Evolutionary conservation across 179 eudicot species (phyloP), one percentile per base, ranked within the genome.

Genomic region (Corrigiola litoralis): DNA sequence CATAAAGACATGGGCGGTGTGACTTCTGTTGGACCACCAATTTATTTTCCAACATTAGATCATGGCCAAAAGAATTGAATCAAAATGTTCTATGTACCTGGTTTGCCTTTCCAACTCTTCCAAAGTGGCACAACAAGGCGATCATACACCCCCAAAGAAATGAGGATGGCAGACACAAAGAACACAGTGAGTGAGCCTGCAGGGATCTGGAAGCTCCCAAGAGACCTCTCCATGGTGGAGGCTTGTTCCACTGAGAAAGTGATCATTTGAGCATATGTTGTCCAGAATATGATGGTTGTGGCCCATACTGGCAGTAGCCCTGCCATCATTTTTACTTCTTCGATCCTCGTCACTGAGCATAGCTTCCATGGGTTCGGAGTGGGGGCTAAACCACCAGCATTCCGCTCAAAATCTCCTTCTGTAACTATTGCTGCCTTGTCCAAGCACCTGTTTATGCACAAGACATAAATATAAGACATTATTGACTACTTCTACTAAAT

Each of bases 201-300:
- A 0, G 96, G 97, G 55, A 90, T 86, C 40, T 73, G 70, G 72
- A 90, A 90, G n/a, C 49, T 62, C 25, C 97, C 97, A 6, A 88
- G 40, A 8, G 82, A 66, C 62, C 97, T 77, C 8, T 86, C 76
- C 97, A 88, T 84, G 34, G 96, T 88, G 14, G 90, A 77, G 0
- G 97, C 97, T 77, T 90, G 97, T 36, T 86, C 87, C 0, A 88
- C 97, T 7, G 97, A 86, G 49, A 90, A 90, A 17, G 97, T 86
- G 58, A 90, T 90, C 97, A 90, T 86, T 61, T 90, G 96, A 0
- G 97, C 97, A 56, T 90, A 86, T 0, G 83, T 74, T 21, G 97
- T 88, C 96, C 97, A 90, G 52, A 90, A 90, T 40, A 88, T 70
- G 34, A 90, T 90, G 28, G 95, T 90, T 58, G 97, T 90, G 4